phyloP scores from a whole-genome alignment of 2,329 filamentous ascomycete genomes.

The Monosporascus sp. region DNA sequence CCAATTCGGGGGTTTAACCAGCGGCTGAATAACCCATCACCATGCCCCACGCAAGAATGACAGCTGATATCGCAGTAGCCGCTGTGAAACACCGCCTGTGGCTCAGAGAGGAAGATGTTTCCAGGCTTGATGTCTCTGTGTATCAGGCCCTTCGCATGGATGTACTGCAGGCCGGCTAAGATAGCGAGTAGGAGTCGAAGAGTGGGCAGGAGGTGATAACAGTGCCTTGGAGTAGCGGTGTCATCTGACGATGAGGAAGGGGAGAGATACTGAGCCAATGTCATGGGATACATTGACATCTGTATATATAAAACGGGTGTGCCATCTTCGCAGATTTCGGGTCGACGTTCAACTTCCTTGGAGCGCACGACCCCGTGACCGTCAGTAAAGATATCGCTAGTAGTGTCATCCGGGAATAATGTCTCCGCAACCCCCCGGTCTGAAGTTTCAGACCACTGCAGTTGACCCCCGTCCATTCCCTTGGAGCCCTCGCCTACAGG shows the following conservation, averaged over 20 bases:
- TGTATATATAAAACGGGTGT: conserved; percentile 58
- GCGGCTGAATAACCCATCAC: conserved; percentile 10
- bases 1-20: conserved; percentile 58
- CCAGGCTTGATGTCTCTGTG: conserved; percentile 65
- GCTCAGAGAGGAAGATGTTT: conserved; percentile 58
- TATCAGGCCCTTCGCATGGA: conserved; percentile 55
- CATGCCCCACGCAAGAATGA: conserved; percentile 8
- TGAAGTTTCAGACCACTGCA: conserved; percentile 31
- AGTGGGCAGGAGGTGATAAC: conserved; percentile 57
- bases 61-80: conserved; percentile 25
- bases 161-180: conserved; percentile 57
- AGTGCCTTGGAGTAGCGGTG: conserved; percentile 36
- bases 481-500: background rate
- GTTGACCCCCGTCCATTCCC: background rate
- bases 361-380: conserved; percentile 16
- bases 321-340: conserved; percentile 16
- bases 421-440: conserved; percentile 22
- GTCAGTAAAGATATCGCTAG: conserved; percentile 24
- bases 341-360: conserved; percentile 25
- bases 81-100: conserved; percentile 24
- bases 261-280: conserved; percentile 53
- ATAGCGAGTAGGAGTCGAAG: conserved; percentile 53
- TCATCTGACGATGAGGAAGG: conserved; percentile 27
- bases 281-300: conserved; percentile 63
- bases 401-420: conserved; percentile 9